These are phyloP conservation scores for Prosopis cineraria DNA, from an alignment of 306 rosid species.

Conservation along the genomic window DNA sequence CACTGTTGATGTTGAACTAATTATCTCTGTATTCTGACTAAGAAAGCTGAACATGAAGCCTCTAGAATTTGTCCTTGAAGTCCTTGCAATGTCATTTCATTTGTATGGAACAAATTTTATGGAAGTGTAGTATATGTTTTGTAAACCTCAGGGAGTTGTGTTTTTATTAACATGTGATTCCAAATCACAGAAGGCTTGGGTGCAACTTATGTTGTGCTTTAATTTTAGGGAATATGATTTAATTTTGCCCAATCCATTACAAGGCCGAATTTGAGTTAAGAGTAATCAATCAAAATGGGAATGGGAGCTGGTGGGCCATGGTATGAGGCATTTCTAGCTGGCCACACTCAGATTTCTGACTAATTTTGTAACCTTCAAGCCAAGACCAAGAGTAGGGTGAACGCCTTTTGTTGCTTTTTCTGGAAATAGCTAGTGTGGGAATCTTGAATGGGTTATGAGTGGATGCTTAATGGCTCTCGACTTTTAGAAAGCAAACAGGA, in stretches of 20 bases:
- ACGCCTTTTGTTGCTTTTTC: not conserved
- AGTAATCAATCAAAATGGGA: not conserved
- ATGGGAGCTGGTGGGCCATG: conserved; percentile 6
- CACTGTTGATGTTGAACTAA: conserved; percentile 11
- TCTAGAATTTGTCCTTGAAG: not conserved
- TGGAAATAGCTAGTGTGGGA: not conserved
- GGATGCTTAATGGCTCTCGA: conserved; percentile 28
- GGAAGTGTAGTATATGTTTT: not conserved
- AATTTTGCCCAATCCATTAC: not conserved
- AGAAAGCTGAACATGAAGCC: conserved; percentile 16
- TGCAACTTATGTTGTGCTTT: not conserved
- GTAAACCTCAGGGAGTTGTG: not conserved
- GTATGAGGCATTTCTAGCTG: conserved; percentile 8
- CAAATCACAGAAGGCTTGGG: not conserved
- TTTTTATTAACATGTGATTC: not conserved
- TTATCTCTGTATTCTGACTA: conserved; percentile 3
- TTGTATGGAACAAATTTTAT: not conserved
- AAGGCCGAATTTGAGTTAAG: not conserved
- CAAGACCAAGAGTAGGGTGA: conserved; percentile 24
- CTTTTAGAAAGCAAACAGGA: conserved; percentile 35
- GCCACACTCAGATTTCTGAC: conserved; percentile 16
- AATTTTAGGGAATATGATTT: not conserved
- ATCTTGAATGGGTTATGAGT: conserved; percentile 16
- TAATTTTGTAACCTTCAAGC: conserved; percentile 25
- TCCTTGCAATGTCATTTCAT: not conserved